phyloP scores from a whole-genome alignment of 257 asterid species.

The Lithospermum erythrorhizon region DNA sequence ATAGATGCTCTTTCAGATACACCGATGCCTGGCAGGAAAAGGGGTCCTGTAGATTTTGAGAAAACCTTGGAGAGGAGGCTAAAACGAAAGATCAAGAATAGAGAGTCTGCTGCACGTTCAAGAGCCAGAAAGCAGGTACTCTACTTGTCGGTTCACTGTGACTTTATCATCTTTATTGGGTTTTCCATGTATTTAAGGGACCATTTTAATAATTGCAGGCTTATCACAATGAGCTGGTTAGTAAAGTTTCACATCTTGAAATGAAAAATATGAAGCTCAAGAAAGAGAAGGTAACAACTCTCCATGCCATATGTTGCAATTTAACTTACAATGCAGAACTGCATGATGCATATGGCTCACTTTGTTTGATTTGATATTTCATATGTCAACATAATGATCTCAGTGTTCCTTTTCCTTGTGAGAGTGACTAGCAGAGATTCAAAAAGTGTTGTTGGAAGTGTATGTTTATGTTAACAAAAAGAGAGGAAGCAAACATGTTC shows the following conservation, averaged over 20 bases:
- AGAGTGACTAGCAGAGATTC: too few relatives aligned
- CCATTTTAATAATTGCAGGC: conserved; percentile 39
- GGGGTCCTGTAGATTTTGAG: conserved; percentile 41
- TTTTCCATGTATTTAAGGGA: background rate
- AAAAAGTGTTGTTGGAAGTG: too few relatives aligned
- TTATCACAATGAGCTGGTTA: conserved; percentile 77
- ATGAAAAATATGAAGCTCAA: conserved; percentile 62
- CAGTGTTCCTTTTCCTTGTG: too few relatives aligned
- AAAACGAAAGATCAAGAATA: conserved; percentile 68
- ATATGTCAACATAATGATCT: too few relatives aligned
- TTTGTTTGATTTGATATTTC: background rate
- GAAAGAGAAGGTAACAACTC: conserved; percentile 46
- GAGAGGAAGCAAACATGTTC: too few relatives aligned
- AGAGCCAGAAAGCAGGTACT: conserved; percentile 88
- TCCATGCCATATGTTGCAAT: background rate
- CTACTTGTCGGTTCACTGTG: conserved; percentile 1
- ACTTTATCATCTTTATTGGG: conserved; percentile 1
- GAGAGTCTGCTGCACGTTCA: conserved; percentile 95
- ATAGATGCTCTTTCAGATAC: conserved; percentile 49
- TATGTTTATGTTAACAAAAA: too few relatives aligned
- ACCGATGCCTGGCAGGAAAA: conserved; percentile 47
- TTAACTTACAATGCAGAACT: background rate
- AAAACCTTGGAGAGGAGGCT: conserved; percentile 69
- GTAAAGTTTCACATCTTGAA: conserved; percentile 70
- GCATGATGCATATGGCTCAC: background rate